Conservation (phyloP, 2,329 filamentous ascomycete genomes). For the Neofusicoccum parvum region DNA sequence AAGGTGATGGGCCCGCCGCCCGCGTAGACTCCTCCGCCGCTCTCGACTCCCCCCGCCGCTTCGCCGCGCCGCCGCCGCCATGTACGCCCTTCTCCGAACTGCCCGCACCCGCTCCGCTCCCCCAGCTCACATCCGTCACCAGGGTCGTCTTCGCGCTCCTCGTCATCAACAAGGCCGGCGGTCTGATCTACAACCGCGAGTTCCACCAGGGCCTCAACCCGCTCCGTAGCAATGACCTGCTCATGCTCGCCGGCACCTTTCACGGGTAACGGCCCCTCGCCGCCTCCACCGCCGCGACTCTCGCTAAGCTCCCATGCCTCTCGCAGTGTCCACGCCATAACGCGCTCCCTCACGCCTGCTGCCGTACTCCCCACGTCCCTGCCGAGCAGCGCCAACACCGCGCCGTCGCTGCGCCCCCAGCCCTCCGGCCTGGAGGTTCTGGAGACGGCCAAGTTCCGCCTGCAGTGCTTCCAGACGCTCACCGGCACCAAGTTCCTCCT, state of each 20-base stretch:
- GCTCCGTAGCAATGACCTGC: conserved; percentile 92
- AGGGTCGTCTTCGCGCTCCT: conserved; percentile 96
- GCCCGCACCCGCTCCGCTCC: conserved; percentile 1
- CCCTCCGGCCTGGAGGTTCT: conserved; percentile 86
- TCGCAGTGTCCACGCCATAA: conserved; percentile 65
- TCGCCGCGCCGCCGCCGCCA: neutral
- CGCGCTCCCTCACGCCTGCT: conserved; percentile 54
- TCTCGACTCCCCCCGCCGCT: neutral
- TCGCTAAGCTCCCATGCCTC: conserved; percentile 14
- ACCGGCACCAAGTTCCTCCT: conserved; percentile 95
- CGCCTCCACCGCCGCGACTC: neutral
- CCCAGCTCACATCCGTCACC: conserved; percentile 17
- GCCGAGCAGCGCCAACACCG: conserved; percentile 33
- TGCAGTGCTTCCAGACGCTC: conserved; percentile 94
- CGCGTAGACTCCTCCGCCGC: neutral
- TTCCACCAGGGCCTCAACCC: conserved; percentile 87
- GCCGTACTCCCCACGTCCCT: conserved; percentile 25
- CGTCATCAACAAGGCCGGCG: conserved; percentile 98
- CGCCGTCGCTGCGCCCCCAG: conserved; percentile 40
- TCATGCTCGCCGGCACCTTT: conserved; percentile 95
- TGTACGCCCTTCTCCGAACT: conserved; percentile 15
- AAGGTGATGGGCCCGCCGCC: conserved; percentile 11
- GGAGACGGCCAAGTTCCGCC: conserved; percentile 89
- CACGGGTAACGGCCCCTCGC: conserved; percentile 69
- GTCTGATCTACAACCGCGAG: conserved; percentile 92